Evolutionary conservation across 2,329 filamentous ascomycete species (phyloP), one percentile per base, ranked within the genome.

Genomic region (Fusarium tricinctum): DNA sequence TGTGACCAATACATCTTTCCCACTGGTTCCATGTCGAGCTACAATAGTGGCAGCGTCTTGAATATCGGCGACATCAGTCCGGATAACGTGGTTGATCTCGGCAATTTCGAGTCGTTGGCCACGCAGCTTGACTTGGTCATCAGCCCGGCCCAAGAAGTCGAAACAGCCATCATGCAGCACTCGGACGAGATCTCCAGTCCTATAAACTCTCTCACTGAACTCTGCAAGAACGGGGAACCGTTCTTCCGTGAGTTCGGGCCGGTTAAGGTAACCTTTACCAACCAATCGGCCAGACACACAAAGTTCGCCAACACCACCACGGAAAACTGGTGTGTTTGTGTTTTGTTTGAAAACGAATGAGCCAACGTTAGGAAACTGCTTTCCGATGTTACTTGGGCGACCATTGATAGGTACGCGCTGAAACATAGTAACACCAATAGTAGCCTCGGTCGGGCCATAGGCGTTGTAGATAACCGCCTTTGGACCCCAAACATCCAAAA

Each of bases 51-150:
- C 89, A 0, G 92, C 89, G 70, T 97, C 92, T 15, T 85, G 82
- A 10, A 96, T 80, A 1, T 81, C 81, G 0, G 77, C 66, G 0
- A 88, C 83, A 0, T 86, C 86, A 20, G 86, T 82, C 46, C 88
- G 89, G 71, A 97, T 93, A 10, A 91, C 88, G 48, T 94, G 90
- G 71, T 97, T 96, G 77, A 97, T 97, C 80, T 98, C 94, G 1
- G 91, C 92, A 63, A 97, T 91, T 74, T 98, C 95, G 1, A 98
- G 85, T 15, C 94, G 86, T 76, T 97, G 94, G 0, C 94, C 94
- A 13, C 95, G 89, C 5, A 97, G 85, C 77, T 98, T 98, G 66
- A 97, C 90, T 78, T 98, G 94, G 56, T 97, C 93, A 75, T 98
- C 95, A 8, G 91, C 91, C 15, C 95, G 88, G 4, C 95, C 94